Conservation (phyloP, 495 filamentous ascomycete genomes). For the Letharia columbiana region DNA sequence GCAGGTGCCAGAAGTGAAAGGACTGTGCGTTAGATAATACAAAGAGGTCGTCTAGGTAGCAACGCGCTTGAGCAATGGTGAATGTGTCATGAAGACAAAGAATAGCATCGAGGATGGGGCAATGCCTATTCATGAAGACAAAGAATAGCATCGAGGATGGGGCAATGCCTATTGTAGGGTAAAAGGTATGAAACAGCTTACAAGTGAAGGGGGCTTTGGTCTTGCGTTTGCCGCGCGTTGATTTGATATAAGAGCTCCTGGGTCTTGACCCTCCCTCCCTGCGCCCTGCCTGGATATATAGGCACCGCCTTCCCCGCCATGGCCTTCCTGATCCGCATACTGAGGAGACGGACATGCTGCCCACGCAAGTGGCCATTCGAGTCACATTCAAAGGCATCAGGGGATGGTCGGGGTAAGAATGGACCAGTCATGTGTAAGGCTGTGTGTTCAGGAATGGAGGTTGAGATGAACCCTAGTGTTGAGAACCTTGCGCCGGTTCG, state of each 20-base stretch:
- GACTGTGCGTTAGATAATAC: neutral
- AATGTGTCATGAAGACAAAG: slow-evolving; percentile 2
- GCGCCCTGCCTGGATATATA: slow-evolving; percentile 17
- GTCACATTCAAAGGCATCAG: slow-evolving; percentile 17
- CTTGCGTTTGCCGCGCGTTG: slow-evolving; percentile 3
- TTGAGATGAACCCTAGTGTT: slow-evolving; percentile 8
- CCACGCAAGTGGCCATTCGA: slow-evolving; percentile 6
- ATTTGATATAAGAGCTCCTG: slow-evolving; percentile 7
- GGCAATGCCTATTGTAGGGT: neutral
- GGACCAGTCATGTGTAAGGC: slow-evolving; percentile 16
- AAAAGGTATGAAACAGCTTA: slow-evolving; percentile 7
- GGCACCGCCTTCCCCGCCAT: slow-evolving; percentile 11
- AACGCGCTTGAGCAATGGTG: slow-evolving; percentile 1
- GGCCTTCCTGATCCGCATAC: slow-evolving; percentile 11
- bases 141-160: slow-evolving; percentile 3
- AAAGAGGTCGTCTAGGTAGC: neutral
- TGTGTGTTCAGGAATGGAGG: slow-evolving; percentile 16
- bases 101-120: neutral
- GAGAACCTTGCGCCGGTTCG: neutral
- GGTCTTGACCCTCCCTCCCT: slow-evolving; percentile 6
- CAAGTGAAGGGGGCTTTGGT: slow-evolving; percentile 11
- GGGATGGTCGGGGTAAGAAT: slow-evolving; percentile 19
- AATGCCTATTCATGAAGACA: neutral
- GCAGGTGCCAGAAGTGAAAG: slow-evolving; percentile 2
- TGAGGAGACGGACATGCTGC: neutral